Evolutionary conservation across 768 basidiomycete species (phyloP).

Genomic region (Gloeopeniophorella convolvens): DNA sequence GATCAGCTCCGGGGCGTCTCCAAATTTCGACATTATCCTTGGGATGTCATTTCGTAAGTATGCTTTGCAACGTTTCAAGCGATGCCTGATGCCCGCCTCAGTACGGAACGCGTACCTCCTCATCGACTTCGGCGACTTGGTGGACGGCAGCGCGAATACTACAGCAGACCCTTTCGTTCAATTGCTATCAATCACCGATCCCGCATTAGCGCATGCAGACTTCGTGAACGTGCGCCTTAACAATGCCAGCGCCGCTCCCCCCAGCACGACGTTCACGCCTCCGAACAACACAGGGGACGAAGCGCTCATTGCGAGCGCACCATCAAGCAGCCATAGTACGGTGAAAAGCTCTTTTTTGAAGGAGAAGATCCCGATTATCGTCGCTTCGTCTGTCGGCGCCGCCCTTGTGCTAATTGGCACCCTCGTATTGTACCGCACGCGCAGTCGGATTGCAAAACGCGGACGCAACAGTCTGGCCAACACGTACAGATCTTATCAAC

Average conservation of each 20-base stretch:
- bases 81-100: too few species aligned
- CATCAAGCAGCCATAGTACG: neutral
- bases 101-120: constrained; percentile 34
- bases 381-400: neutral
- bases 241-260: constrained; percentile 32
- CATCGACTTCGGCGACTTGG: constrained; percentile 32
- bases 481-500: constrained; percentile 3
- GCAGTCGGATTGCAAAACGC: neutral
- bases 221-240: constrained; percentile 57
- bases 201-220: constrained; percentile 47
- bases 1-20: constrained; percentile 19
- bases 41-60: constrained; percentile 35
- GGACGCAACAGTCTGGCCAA: neutral
- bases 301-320: neutral
- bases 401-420: neutral
- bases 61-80: too few species aligned
- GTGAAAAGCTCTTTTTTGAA: neutral
- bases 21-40: constrained; percentile 29
- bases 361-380: constrained; percentile 4
- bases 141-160: constrained; percentile 26
- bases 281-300: neutral
- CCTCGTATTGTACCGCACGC: neutral
- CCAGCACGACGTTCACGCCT: neutral
- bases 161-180: constrained; percentile 60
- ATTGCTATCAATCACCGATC: constrained; percentile 52